Percentiles rank a stretch among this genome's conserved stretches.
Evolutionary conservation across 495 filamentous ascomycete genomes (phyloP).

Genomic region (Xylaria grammica): DNA sequence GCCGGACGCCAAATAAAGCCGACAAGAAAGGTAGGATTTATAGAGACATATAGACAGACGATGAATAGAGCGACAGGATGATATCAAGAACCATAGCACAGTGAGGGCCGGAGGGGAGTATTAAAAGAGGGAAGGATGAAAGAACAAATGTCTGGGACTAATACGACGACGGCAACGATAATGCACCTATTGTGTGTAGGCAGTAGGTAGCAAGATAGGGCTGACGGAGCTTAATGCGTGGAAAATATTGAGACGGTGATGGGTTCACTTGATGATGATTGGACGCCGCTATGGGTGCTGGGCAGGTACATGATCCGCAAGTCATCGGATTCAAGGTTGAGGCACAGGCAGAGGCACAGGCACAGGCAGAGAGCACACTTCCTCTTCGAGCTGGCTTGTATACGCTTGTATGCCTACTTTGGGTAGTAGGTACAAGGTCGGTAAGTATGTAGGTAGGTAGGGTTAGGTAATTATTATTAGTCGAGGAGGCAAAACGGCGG

Average conservation of each 20-base stretch:
- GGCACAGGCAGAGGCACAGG: not conserved
- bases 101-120: not conserved
- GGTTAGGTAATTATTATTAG: not conserved
- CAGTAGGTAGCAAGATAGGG: not conserved
- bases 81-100: conserved; percentile 10
- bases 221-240: not conserved
- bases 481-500: not conserved
- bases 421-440: not conserved
- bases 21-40: conserved; percentile 1
- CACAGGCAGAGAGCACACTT: not conserved
- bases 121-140: not conserved
- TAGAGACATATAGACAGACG: not conserved
- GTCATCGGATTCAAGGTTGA: conserved; percentile 3
- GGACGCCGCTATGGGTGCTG: not conserved
- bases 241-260: not conserved
- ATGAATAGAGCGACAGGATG: not conserved
- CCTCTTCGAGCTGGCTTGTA: conserved; percentile 6
- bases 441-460: not conserved
- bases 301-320: conserved; percentile 15
- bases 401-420: not conserved
- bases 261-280: conserved; percentile 11
- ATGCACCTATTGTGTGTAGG: no score
- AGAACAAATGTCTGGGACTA: not conserved
- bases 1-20: conserved; percentile 6
- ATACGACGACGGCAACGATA: not conserved